Evolutionary conservation across 768 basidiomycete genomes (phyloP).

Genomic region (Lanmaoa rubissima): DNA sequence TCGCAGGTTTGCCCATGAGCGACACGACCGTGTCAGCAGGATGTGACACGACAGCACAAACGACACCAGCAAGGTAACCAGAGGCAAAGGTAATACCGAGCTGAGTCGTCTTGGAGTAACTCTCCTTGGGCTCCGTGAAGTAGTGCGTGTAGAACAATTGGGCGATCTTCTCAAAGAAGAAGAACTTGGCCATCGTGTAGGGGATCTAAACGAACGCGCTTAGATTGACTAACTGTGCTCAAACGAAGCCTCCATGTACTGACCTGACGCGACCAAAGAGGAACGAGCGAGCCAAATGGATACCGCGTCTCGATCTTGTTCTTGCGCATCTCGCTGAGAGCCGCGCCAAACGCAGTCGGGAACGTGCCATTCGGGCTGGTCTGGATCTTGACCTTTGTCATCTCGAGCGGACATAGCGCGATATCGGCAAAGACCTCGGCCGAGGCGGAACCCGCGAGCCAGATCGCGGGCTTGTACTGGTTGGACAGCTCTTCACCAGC

Average conservation of each 20-base stretch:
- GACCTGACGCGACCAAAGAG: conserved; percentile 87
- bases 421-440: conserved; percentile 96
- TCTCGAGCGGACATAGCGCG: conserved; percentile 93
- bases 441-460: conserved; percentile 91
- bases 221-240: neutral
- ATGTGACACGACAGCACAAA: conserved; percentile 95
- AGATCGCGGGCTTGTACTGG: conserved; percentile 87
- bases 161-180: conserved; percentile 90
- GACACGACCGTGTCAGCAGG: conserved; percentile 94
- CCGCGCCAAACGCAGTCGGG: conserved; percentile 72
- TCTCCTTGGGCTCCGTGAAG: conserved; percentile 75
- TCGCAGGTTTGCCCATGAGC: conserved; percentile 84
- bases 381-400: conserved; percentile 92
- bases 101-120: conserved; percentile 78
- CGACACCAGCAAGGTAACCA: conserved; percentile 93
- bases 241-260: conserved; percentile 2
- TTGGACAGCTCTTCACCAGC: conserved; percentile 78
- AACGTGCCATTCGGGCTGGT: conserved; percentile 73
- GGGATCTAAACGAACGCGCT: conserved; percentile 61
- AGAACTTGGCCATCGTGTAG: conserved; percentile 99
- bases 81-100: conserved; percentile 88
- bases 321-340: conserved; percentile 65
- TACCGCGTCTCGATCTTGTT: conserved; percentile 71
- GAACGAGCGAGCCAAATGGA: conserved; percentile 83
- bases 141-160: conserved; percentile 86